Evolutionary conservation across 352 stramenopile species (phyloP), one percentile per base, ranked within the genome.

Genomic region (Phytophthora macrochlamydospora): DNA sequence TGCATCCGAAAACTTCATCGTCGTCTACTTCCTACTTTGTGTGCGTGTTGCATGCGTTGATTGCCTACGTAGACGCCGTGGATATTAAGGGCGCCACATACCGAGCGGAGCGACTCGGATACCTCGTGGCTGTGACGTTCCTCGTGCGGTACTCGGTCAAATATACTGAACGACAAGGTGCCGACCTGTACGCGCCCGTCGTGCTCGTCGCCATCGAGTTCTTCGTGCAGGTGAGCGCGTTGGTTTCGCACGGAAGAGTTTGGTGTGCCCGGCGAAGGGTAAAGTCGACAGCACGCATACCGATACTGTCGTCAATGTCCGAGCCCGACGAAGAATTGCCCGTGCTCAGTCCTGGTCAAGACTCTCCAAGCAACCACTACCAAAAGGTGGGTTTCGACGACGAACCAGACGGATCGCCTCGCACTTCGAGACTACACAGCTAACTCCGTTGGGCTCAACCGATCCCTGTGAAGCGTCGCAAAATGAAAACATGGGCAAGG

Each of bases 401-500:
- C 18, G 0, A 24, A 24, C 18, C 18, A 24, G 18, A 24, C 18
- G 18, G 18, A 24, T 24, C 18, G 18, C 18, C 18, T 24, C 0
- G 18, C 18, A 24, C 18, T 24, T 24, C 18, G 18, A 24, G 18
- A 24, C 18, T 24, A 24, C 18, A 24, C 18, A 24, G 18, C 18
- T 24, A 24, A 24, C 18, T 0, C 18, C 18, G 18, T 24, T 24
- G 18, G 18, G 18, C 18, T 24, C 18, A 0, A 24, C 18, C 18
- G 18, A 24, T 24, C 18, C 18, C 18, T 24, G 18, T 24, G 18
- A 24, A 24, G 0, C 18, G 18, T 24, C 18, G 18, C 18, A 24
- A 24, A 24, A 24, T 24, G 18, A 32, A 30, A 32, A 30, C 12
- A 91, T 91, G 82, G 79, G 76, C 61, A 89, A 85, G 44, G 69